Conservation (phyloP, 345 rosid species). For the Brassica napus region Da-Ae NC_063436.1:7367501-7368000, state of each 20-base stretch:
- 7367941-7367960: too few relatives aligned
- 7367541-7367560: not conserved
- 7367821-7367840: not conserved
- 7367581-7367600: not conserved
- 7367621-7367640: not conserved
- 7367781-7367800: not conserved
- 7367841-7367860: not conserved
- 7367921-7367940: too few relatives aligned
- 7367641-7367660: not conserved
- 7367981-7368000: too few relatives aligned
- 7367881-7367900: not conserved
- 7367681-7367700: not conserved
- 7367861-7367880: not conserved
- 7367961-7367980: too few relatives aligned
- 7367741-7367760: not conserved
- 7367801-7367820: not conserved
- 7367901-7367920: too few relatives aligned
- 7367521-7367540: not conserved
- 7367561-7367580: not conserved
- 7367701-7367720: not conserved
- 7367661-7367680: not conserved
- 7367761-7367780: not conserved
- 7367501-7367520: not conserved
- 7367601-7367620: not conserved
- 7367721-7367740: not conserved